phyloP scores from a whole-genome alignment of 805 yeast genomes.

The Geotrichum ghanense region DNA sequence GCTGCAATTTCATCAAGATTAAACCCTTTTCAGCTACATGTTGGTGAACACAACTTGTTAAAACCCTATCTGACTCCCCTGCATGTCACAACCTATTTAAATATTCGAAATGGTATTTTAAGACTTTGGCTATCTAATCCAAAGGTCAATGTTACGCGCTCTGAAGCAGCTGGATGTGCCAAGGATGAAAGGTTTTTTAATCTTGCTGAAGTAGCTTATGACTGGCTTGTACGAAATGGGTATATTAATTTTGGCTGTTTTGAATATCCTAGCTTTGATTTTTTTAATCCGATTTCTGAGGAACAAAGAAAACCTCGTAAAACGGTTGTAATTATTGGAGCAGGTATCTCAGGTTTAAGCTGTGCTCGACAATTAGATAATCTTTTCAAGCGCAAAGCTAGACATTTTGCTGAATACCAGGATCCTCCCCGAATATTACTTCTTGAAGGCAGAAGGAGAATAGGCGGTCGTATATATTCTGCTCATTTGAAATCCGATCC shows the following conservation, averaged over 20 bases:
- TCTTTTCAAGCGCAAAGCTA: slow-evolving; percentile 31
- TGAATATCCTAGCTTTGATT: slow-evolving; percentile 18
- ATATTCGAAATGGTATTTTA: slow-evolving; percentile 31
- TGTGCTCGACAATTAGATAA: slow-evolving; percentile 89
- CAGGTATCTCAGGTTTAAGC: slow-evolving; percentile 95
- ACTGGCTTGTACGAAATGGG: slow-evolving; percentile 31
- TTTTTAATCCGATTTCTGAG: slow-evolving; percentile 14
- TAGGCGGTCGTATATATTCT: slow-evolving; percentile 33
- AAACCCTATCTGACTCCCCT: slow-evolving; percentile 23
- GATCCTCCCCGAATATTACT: slow-evolving; percentile 30
- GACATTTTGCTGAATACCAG: slow-evolving; percentile 27
- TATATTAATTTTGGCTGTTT: slow-evolving; percentile 33
- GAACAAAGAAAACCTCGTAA: slow-evolving; percentile 24
- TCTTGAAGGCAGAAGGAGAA: slow-evolving; percentile 29
- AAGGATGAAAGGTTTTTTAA: slow-evolving; percentile 27
- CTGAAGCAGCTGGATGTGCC: slow-evolving; percentile 34
- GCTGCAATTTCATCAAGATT: slow-evolving; percentile 31
- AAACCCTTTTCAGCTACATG: slow-evolving; percentile 27
- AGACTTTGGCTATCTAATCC: slow-evolving; percentile 33
- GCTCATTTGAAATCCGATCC: slow-evolving; percentile 20
- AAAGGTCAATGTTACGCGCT: slow-evolving; percentile 28
- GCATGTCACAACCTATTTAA: slow-evolving; percentile 32
- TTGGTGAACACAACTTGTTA: slow-evolving; percentile 27
- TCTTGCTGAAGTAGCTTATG: slow-evolving; percentile 33
- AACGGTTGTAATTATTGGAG: slow-evolving; percentile 72